Evolutionary conservation across 306 rosid species (phyloP).

Genomic region (Ochetophila trinervis): DNA sequence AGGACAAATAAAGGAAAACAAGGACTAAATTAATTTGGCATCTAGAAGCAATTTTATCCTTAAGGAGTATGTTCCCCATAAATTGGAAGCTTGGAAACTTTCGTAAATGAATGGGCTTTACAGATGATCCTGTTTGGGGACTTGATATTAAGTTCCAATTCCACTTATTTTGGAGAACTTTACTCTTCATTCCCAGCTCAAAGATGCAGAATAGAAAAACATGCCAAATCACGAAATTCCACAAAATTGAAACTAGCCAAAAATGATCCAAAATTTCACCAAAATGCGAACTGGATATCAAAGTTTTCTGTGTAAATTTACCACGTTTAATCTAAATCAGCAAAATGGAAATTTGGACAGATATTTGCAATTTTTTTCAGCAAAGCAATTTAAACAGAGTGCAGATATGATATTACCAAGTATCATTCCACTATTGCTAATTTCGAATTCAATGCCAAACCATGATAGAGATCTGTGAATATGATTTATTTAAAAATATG

Average conservation of each 20-base stretch:
- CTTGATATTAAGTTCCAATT: neutral
- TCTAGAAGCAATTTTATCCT: neutral
- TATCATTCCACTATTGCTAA: neutral
- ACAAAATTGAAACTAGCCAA: neutral
- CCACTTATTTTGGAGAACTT: neutral
- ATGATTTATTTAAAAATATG: neutral
- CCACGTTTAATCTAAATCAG: neutral
- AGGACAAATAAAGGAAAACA: neutral
- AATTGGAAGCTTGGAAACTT: neutral
- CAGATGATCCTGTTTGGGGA: neutral
- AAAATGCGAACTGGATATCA: neutral
- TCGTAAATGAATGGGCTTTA: neutral
- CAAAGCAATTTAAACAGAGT: neutral
- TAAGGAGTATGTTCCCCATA: neutral
- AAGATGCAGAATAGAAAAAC: neutral
- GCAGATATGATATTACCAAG: neutral
- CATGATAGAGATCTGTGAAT: neutral
- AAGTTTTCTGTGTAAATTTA: neutral
- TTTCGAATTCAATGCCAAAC: neutral
- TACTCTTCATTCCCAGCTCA: neutral
- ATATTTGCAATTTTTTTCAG: neutral
- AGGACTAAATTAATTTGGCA: no score
- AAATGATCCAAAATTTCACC: neutral
- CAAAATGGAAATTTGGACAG: neutral
- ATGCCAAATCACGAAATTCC: neutral